Evolutionary conservation across 139 green algal species (phyloP).

Genomic region (Coelastrella sp.): DNA sequence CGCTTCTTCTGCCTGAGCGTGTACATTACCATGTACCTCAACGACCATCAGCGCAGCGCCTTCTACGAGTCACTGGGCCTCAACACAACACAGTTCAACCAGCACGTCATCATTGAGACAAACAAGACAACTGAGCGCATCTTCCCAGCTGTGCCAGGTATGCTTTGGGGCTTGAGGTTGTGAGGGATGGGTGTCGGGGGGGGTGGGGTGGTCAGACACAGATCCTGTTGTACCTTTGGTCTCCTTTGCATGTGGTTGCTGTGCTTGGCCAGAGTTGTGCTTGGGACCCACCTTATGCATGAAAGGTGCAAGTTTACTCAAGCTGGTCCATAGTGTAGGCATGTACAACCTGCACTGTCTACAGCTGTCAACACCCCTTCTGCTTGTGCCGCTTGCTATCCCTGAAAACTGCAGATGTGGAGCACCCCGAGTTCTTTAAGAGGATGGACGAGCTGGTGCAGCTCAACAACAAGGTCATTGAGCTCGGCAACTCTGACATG

Average conservation of each 20-base stretch:
- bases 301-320: too few species aligned
- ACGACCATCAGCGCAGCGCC: constrained; percentile 90
- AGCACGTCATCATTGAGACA: constrained; percentile 97
- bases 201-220: too few species aligned
- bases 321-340: too few species aligned
- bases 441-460: constrained; percentile 87
- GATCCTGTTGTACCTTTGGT: too few species aligned
- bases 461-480: constrained; percentile 83
- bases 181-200: not conserved
- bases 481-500: constrained; percentile 76
- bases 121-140: constrained; percentile 97
- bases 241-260: too few species aligned
- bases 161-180: not conserved
- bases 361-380: not conserved
- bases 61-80: constrained; percentile 97
- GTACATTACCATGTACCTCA: constrained; percentile 99
- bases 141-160: constrained; percentile 90
- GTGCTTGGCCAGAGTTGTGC: too few species aligned
- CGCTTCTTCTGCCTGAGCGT: constrained; percentile 99
- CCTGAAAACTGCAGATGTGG: constrained; percentile 64
- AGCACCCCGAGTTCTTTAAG: constrained; percentile 92
- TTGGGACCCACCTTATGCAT: too few species aligned
- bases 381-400: not conserved
- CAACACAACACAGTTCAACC: constrained; percentile 93
- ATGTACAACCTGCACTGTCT: too few species aligned